These are phyloP conservation scores for Bassia scoparia DNA, from an alignment of 148 eudicot genomes.

Conservation along the genomic window DNA sequence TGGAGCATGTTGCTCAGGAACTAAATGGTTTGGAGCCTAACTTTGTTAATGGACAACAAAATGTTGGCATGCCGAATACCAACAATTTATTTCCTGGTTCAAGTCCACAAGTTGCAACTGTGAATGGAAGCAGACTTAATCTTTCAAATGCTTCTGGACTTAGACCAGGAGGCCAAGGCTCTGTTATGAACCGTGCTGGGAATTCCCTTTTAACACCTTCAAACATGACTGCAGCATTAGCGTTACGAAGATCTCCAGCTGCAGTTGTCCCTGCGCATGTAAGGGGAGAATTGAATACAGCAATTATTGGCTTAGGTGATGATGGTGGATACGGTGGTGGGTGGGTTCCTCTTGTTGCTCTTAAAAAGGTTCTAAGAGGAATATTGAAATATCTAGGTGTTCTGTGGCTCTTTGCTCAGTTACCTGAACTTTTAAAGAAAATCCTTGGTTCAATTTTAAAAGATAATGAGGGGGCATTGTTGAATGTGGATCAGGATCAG, in stretches of 20 bases:
- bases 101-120: conserved; percentile 42
- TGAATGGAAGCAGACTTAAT: conserved; percentile 53
- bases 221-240: conserved; percentile 48
- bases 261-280: conserved; percentile 93
- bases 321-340: conserved; percentile 99
- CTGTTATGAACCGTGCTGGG: conserved; percentile 59
- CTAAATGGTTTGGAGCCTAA: conserved; percentile 88
- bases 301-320: conserved; percentile 97
- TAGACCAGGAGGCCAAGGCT: conserved; percentile 56
- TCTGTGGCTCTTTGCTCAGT: conserved; percentile 95
- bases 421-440: conserved; percentile 93
- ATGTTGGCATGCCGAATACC: conserved; percentile 46
- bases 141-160: conserved; percentile 44
- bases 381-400: conserved; percentile 96
- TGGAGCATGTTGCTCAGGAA: conserved; percentile 99
- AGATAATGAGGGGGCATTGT: conserved; percentile 91
- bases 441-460: conserved; percentile 87
- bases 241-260: conserved; percentile 69
- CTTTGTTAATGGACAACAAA: conserved; percentile 61
- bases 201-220: conserved; percentile 51
- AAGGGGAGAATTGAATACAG: conserved; percentile 94
- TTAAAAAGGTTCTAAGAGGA: conserved; percentile 94
- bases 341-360: conserved; percentile 99
- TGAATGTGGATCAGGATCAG: conserved; percentile 98
- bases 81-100: conserved; percentile 44